Conservation (phyloP, 805 yeast genomes). For the Zygoascus biomembranicola region DNA sequence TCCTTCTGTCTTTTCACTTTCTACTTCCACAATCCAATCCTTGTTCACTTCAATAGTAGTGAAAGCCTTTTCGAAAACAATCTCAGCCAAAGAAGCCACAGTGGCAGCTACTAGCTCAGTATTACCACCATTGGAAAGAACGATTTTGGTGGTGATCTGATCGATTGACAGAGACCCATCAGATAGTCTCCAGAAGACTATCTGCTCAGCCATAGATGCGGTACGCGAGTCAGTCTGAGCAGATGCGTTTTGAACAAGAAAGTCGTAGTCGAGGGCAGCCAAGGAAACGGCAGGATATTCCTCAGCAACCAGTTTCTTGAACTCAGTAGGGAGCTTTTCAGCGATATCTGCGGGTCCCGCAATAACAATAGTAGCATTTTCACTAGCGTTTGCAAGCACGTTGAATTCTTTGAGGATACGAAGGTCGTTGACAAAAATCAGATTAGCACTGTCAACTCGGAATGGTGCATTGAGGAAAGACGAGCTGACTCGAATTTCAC, state of each 20-base stretch:
- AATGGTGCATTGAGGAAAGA: slow-evolving; percentile 20
- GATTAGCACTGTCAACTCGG: slow-evolving; percentile 50
- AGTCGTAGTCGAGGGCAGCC: slow-evolving; percentile 48
- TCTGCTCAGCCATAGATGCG: slow-evolving; percentile 63
- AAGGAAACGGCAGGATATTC: background rate
- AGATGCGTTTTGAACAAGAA: slow-evolving; percentile 47
- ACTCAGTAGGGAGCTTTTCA: slow-evolving; percentile 46
- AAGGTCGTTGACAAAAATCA: slow-evolving; percentile 56
- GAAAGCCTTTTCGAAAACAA: slow-evolving; percentile 20
- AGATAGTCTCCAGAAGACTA: slow-evolving; percentile 69
- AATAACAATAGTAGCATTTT: slow-evolving; percentile 46
- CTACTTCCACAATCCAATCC: slow-evolving; percentile 23
- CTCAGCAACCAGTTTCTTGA: slow-evolving; percentile 44
- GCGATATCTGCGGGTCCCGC: slow-evolving; percentile 32
- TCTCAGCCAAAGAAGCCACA: slow-evolving; percentile 33
- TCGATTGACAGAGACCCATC: slow-evolving; percentile 50
- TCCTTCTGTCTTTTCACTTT: background rate
- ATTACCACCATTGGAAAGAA: slow-evolving; percentile 73
- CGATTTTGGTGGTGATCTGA: slow-evolving; percentile 64
- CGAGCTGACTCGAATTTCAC: slow-evolving; percentile 44
- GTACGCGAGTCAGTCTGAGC: slow-evolving; percentile 73
- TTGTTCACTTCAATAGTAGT: slow-evolving; percentile 33
- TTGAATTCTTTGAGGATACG: slow-evolving; percentile 49
- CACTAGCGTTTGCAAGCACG: slow-evolving; percentile 50
- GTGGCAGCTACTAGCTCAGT: slow-evolving; percentile 66